Percentiles rank a stretch among this genome's conserved stretches.
Evolutionary conservation across 1,284 basidiomycete species (phyloP).

Genomic region (Irpex sp.): DNA sequence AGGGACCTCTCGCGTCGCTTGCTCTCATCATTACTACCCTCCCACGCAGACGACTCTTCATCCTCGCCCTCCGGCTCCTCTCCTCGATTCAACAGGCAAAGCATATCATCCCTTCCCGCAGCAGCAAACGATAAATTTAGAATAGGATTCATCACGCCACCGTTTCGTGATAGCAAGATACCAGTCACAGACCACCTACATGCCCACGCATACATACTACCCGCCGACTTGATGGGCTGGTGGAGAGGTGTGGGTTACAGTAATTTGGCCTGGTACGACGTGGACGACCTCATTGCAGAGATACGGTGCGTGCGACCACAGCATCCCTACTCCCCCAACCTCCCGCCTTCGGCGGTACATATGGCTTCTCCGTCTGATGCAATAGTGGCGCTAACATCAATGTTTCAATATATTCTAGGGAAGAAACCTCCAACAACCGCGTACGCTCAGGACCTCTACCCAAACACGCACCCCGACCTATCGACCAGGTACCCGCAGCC

Average conservation of each 20-base stretch:
- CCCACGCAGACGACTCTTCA: slow-evolving; percentile 25
- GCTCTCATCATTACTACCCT: slow-evolving; percentile 43
- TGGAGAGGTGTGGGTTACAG: slow-evolving; percentile 66
- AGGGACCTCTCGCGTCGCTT: slow-evolving; percentile 56
- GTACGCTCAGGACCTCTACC: slow-evolving; percentile 60
- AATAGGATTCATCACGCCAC: slow-evolving; percentile 73
- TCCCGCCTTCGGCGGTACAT: not conserved
- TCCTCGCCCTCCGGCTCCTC: slow-evolving; percentile 24
- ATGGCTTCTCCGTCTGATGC: not conserved
- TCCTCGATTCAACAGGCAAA: slow-evolving; percentile 10
- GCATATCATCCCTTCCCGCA: slow-evolving; percentile 18
- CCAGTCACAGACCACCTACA: slow-evolving; percentile 76
- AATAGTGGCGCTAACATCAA: not conserved
- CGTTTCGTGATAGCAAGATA: slow-evolving; percentile 70
- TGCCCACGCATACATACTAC: slow-evolving; percentile 64
- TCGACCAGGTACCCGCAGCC: slow-evolving; percentile 65
- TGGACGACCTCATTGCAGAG: slow-evolving; percentile 76
- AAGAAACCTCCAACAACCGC: slow-evolving; percentile 70
- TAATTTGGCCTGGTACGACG: slow-evolving; percentile 66
- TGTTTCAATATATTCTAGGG: slow-evolving; percentile 35
- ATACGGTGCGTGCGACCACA: slow-evolving; percentile 51
- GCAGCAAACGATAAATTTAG: slow-evolving; percentile 34
- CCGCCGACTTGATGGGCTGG: slow-evolving; percentile 66
- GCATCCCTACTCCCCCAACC: not conserved
- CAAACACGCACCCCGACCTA: slow-evolving; percentile 49